phyloP scores from a whole-genome alignment of 164 flowering plant genomes.

The Dillenia suffruticosa region DNA sequence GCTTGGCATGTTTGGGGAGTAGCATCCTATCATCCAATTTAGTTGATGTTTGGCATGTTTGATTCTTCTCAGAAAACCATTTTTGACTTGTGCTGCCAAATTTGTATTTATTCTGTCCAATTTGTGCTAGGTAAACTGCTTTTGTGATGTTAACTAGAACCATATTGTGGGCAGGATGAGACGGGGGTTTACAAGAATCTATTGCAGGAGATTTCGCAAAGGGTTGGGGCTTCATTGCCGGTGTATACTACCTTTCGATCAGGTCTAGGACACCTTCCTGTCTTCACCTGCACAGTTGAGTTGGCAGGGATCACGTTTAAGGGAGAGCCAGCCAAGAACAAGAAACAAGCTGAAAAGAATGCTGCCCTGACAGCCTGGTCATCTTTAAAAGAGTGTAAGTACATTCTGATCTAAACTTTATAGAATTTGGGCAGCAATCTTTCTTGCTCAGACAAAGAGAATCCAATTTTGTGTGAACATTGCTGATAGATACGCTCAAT shows the following conservation, averaged over 20 bases:
- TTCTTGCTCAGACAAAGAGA: not conserved
- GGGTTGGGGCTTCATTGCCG: slow-evolving; percentile 95
- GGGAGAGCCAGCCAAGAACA: slow-evolving; percentile 95
- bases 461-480: not conserved
- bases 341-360: slow-evolving; percentile 97
- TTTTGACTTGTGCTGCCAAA: no score
- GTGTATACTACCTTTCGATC: slow-evolving; percentile 73
- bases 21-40: no score
- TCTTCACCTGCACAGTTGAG: slow-evolving; percentile 84
- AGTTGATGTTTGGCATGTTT: no score
- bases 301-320: slow-evolving; percentile 84
- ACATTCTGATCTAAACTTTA: not conserved
- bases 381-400: slow-evolving; percentile 82
- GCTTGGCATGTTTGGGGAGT: no score
- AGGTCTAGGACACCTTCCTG: slow-evolving; percentile 90
- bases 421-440: no score
- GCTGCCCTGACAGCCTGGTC: slow-evolving; percentile 99
- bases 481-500: no score
- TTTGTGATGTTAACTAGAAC: slow-evolving; percentile 5
- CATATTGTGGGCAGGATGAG: slow-evolving; percentile 63
- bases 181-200: slow-evolving; percentile 98
- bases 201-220: slow-evolving; percentile 91
- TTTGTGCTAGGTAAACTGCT: not conserved
- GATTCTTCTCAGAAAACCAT: no score
- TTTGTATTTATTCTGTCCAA: no score